These are phyloP conservation scores for Osmozyma mogii DNA, from an alignment of 805 yeast genomes.

Conservation along the genomic window DNA sequence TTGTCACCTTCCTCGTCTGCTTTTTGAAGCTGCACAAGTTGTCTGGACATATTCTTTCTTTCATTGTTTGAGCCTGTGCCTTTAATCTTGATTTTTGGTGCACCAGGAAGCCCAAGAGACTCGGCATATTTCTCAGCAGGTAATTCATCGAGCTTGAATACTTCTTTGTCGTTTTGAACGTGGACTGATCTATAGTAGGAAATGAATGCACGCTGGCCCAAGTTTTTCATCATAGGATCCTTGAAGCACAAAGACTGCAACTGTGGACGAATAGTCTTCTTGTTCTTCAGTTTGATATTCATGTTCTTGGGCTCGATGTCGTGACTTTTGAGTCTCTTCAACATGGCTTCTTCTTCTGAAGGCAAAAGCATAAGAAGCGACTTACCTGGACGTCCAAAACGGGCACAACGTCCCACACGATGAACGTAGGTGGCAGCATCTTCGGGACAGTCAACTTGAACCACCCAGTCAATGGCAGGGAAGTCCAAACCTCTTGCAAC, in stretches of 20 bases:
- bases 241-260: slow-evolving; percentile 86
- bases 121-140: slow-evolving; percentile 81
- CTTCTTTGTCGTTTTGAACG: slow-evolving; percentile 79
- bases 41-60: slow-evolving; percentile 74
- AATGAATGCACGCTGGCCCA: slow-evolving; percentile 93
- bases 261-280: slow-evolving; percentile 70
- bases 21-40: slow-evolving; percentile 48
- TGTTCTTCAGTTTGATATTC: slow-evolving; percentile 67
- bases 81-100: slow-evolving; percentile 79
- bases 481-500: slow-evolving; percentile 91
- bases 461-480: slow-evolving; percentile 93
- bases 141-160: slow-evolving; percentile 68
- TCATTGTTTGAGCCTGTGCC: slow-evolving; percentile 56
- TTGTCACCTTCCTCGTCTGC: slow-evolving; percentile 57
- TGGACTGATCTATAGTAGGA: slow-evolving; percentile 82
- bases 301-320: slow-evolving; percentile 65
- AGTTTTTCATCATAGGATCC: slow-evolving; percentile 83
- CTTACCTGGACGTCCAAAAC: slow-evolving; percentile 79
- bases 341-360: slow-evolving; percentile 70
- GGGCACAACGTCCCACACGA: slow-evolving; percentile 83
- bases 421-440: slow-evolving; percentile 85
- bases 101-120: slow-evolving; percentile 90
- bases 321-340: slow-evolving; percentile 51
- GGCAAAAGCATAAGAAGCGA: slow-evolving; percentile 80
- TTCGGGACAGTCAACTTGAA: slow-evolving; percentile 88